A percentile compares a stretch with the other conserved stretches of the same genome.
Conservation (phyloP, 768 basidiomycete species). For the Boletus reticulatus region DNA sequence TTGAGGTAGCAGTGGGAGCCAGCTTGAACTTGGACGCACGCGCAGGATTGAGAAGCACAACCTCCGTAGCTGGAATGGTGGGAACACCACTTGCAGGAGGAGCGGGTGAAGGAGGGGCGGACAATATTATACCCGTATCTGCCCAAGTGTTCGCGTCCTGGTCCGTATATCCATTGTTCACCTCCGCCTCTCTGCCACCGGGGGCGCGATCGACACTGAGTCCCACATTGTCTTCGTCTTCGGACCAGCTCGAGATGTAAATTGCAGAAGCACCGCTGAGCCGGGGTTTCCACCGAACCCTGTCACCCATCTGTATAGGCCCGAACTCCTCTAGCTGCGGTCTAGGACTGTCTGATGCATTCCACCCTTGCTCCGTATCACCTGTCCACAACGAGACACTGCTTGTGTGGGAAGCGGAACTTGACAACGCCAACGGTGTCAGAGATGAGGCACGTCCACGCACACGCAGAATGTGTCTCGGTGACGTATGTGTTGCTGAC, state of each 20-base stretch:
- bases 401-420: background rate
- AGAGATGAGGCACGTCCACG: conserved; percentile 12
- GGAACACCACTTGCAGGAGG: background rate
- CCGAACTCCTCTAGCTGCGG: no score
- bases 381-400: background rate
- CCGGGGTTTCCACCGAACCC: conserved; percentile 4
- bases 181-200: background rate
- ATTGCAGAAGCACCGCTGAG: conserved; percentile 17
- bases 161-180: background rate
- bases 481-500: conserved; percentile 23
- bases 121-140: conserved; percentile 26
- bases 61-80: background rate
- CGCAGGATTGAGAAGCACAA: background rate
- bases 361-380: no score
- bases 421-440: background rate
- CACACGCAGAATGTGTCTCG: conserved; percentile 8
- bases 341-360: no score
- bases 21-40: conserved; percentile 22
- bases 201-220: no score
- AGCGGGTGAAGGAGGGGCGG: conserved; percentile 19
- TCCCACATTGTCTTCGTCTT: conserved; percentile 10
- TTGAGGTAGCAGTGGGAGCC: background rate
- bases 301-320: no score
- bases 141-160: conserved; percentile 10
- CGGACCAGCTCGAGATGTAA: conserved; percentile 29